Conservation (phyloP, 1,284 basidiomycete genomes). For the Phellopilus nigrolimitatus region DNA sequence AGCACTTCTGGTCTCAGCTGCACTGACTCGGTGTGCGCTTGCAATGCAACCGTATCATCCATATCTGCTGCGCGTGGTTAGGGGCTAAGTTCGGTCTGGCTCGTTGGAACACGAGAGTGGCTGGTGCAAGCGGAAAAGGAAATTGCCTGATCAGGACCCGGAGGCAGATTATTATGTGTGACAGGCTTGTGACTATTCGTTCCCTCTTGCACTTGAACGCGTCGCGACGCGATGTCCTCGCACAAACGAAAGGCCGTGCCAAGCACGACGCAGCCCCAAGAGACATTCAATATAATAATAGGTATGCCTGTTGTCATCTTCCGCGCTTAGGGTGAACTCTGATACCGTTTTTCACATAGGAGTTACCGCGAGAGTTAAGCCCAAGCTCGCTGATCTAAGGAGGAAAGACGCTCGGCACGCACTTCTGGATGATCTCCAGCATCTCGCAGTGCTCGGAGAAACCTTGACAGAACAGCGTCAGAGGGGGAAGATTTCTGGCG, state of each 20-base stretch:
- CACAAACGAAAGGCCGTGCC: slow-evolving; percentile 17
- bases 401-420: slow-evolving; percentile 35
- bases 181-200: neutral
- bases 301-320: no score
- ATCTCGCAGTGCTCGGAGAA: slow-evolving; percentile 59
- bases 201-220: slow-evolving; percentile 8
- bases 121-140: neutral
- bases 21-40: neutral
- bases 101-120: neutral
- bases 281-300: slow-evolving; percentile 14
- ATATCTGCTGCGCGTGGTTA: neutral
- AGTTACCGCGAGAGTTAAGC: slow-evolving; percentile 60
- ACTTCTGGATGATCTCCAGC: slow-evolving; percentile 54
- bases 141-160: no score
- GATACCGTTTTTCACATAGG: no score
- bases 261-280: slow-evolving; percentile 3
- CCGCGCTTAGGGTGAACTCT: no score
- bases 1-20: slow-evolving; percentile 28
- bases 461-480: slow-evolving; percentile 57
- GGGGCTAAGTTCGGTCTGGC: neutral
- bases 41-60: slow-evolving; percentile 15
- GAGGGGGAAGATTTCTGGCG: slow-evolving; percentile 48
- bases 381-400: slow-evolving; percentile 52
- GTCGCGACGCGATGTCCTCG: slow-evolving; percentile 18
- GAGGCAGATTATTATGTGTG: neutral